These are phyloP conservation scores for Aethionema arabicum DNA, from an alignment of 345 rosid genomes.

Conservation along the genomic window DNA sequence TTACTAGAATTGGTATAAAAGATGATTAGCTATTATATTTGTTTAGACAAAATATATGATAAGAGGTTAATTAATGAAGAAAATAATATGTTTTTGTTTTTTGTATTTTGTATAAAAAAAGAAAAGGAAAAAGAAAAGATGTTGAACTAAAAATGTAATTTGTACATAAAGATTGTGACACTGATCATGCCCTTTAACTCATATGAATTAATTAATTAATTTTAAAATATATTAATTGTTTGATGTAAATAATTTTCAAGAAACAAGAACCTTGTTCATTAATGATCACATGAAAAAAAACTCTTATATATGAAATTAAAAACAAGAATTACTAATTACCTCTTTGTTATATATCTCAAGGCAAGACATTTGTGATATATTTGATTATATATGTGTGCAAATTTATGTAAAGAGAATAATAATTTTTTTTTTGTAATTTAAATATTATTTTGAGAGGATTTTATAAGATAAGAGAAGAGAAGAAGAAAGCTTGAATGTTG, in stretches of 20 bases:
- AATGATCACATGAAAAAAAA: no score
- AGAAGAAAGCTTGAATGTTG: conserved; percentile 32
- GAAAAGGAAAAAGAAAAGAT: conserved; percentile 4
- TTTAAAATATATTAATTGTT: no score
- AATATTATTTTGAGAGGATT: conserved; percentile 10
- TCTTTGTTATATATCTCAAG: conserved; percentile 50
- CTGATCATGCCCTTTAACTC: conserved; percentile 10
- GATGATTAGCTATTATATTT: conserved; percentile 16
- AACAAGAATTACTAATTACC: conserved; percentile 40
- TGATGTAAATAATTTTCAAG: no score
- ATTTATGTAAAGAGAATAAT: conserved; percentile 15
- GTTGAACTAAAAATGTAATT: conserved; percentile 31
- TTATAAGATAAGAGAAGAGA: conserved; percentile 26
- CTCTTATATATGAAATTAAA: conserved; percentile 9
- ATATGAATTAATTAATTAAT: no score
- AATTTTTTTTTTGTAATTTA: not conserved
- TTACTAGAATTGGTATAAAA: not conserved
- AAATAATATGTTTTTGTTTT: not conserved
- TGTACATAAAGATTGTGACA: conserved; percentile 39
- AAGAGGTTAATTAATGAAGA: conserved; percentile 1
- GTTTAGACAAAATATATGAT: conserved; percentile 7
- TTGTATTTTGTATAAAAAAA: no score
- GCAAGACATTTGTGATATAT: conserved; percentile 36
- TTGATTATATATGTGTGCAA: conserved; percentile 8
- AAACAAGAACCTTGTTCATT: no score